Conservation (phyloP, 495 filamentous ascomycete genomes). For the Lophium mytilinum region DNA sequence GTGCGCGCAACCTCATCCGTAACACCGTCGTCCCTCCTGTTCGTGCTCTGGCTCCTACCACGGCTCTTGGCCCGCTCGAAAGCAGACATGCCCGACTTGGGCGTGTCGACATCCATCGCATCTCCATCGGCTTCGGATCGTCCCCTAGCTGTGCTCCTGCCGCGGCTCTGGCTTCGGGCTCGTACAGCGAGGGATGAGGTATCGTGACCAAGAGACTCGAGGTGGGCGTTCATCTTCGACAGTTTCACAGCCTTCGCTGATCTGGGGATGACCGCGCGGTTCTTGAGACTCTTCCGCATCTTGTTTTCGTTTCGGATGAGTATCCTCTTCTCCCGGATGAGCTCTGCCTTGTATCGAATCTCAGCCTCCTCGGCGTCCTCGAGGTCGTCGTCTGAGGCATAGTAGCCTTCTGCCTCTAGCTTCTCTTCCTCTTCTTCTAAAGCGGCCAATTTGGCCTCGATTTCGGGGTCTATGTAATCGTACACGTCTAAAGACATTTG, state of each 20-base stretch:
- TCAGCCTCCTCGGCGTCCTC: conserved; percentile 73
- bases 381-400: conserved; percentile 51
- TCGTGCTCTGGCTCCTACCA: conserved; percentile 66
- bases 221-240: conserved; percentile 72
- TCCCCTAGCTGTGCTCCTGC: conserved; percentile 48
- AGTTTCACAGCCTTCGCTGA: conserved; percentile 64
- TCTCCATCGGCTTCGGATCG: conserved; percentile 50
- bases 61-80: conserved; percentile 60
- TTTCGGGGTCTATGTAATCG: conserved; percentile 95
- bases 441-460: conserved; percentile 80
- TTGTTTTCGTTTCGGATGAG: conserved; percentile 85
- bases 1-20: conserved; percentile 49
- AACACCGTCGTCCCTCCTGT: conserved; percentile 79
- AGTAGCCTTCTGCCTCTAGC: conserved; percentile 76
- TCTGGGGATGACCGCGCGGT: conserved; percentile 83
- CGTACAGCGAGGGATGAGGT: conserved; percentile 62
- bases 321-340: conserved; percentile 85
- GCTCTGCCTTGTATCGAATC: conserved; percentile 78
- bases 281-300: conserved; percentile 92
- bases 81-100: conserved; percentile 14
- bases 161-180: conserved; percentile 61
- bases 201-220: conserved; percentile 80
- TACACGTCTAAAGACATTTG: conserved; percentile 57
- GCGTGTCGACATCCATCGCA: conserved; percentile 79
- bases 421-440: conserved; percentile 93